These are phyloP conservation scores for Gnomoniopsis sp. DNA, from an alignment of 2,329 filamentous ascomycete genomes.

Conservation along the genomic window DNA sequence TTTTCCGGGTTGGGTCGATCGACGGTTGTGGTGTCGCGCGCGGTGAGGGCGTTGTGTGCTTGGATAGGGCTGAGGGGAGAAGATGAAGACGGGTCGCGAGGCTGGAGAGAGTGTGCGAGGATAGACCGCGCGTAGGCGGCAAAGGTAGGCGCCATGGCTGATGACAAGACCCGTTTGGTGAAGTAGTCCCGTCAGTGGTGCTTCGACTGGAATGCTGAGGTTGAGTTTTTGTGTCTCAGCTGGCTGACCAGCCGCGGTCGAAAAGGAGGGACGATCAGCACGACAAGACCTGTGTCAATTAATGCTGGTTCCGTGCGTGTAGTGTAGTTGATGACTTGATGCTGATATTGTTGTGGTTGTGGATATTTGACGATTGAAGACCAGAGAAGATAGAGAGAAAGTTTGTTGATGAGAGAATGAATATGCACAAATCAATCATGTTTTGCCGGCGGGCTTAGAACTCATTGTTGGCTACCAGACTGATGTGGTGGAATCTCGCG, in stretches of 20 bases:
- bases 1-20: slow-evolving; percentile 34
- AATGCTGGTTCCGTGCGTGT: not conserved
- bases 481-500: not conserved
- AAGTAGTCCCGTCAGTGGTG: no score
- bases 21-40: slow-evolving; percentile 32
- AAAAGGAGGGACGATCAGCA: not conserved
- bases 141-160: slow-evolving; percentile 37
- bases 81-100: slow-evolving; percentile 18
- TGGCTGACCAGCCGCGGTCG: slow-evolving; percentile 27
- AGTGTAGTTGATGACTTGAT: not conserved
- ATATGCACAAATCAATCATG: no score
- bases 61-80: slow-evolving; percentile 38
- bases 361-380: not conserved
- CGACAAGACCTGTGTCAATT: not conserved
- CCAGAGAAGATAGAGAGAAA: not conserved
- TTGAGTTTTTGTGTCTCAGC: slow-evolving; percentile 22
- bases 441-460: no score
- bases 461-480: no score
- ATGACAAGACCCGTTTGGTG: no score
- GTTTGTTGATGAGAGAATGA: no score
- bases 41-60: slow-evolving; percentile 39
- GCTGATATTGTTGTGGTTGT: no score
- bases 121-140: slow-evolving; percentile 11
- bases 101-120: slow-evolving; percentile 28
- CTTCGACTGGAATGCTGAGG: not conserved